Conservation (phyloP, 805 yeast genomes). For the Metschnikowia matae region DNA sequence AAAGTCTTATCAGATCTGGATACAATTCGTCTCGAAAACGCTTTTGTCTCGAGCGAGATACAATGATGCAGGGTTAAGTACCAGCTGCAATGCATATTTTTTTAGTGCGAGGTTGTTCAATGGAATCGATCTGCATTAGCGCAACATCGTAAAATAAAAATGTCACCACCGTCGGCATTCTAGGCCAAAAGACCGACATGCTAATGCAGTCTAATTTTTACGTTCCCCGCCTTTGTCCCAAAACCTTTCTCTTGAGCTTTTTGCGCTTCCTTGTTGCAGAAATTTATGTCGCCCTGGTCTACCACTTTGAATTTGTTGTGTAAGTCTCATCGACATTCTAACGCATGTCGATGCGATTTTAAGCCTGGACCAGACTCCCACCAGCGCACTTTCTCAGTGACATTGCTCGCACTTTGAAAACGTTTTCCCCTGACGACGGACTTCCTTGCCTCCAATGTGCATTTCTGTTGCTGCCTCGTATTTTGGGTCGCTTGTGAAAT, state of each 20-base stretch:
- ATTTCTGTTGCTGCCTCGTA: neutral
- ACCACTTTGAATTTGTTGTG: neutral
- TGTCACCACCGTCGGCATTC: conserved; percentile 1
- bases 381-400: neutral
- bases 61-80: conserved; percentile 2
- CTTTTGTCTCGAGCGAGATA: neutral
- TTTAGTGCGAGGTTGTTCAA: conserved; percentile 2
- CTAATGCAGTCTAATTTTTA: neutral
- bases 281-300: neutral
- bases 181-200: neutral
- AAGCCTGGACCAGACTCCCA: neutral
- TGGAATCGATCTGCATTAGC: conserved; percentile 3
- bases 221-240: neutral
- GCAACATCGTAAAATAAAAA: neutral
- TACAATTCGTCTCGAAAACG: conserved; percentile 4
- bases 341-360: neutral
- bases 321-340: too few relatives aligned
- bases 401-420: neutral
- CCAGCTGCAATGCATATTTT: conserved; percentile 3
- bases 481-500: neutral
- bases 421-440: conserved; percentile 1
- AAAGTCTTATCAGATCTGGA: conserved; percentile 6
- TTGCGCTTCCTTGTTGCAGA: neutral
- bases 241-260: neutral
- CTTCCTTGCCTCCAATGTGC: neutral